Percentiles rank a stretch among this genome's conserved stretches.
phyloP scores from a whole-genome alignment of 768 basidiomycete species.

The Pseudohyphozyma bogoriensis region DNA sequence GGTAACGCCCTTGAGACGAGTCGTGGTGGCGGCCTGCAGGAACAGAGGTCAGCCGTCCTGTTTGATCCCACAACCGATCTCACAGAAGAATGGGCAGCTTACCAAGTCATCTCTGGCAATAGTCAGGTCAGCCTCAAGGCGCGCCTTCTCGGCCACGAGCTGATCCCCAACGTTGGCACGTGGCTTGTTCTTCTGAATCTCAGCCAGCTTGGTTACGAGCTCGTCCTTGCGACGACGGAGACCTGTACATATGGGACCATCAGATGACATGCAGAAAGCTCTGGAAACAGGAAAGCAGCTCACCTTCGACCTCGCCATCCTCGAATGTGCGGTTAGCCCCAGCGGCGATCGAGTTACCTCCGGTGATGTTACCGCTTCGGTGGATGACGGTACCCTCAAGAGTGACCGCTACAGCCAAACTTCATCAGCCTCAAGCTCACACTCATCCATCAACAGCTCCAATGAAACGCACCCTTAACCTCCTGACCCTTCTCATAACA shows the following conservation, averaged over 20 bases:
- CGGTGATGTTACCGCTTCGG: conserved; percentile 93
- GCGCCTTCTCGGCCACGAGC: conserved; percentile 61
- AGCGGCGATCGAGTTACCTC: conserved; percentile 50
- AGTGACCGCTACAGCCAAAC: conserved; percentile 58
- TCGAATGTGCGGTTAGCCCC: conserved; percentile 53
- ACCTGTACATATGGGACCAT: conserved; percentile 33
- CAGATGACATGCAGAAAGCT: not conserved
- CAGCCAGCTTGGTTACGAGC: conserved; percentile 62
- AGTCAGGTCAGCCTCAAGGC: conserved; percentile 65
- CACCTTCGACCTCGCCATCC: conserved; percentile 84
- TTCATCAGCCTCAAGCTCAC: not conserved
- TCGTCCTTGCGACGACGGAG: conserved; percentile 57
- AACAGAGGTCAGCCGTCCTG: not conserved
- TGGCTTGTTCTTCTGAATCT: conserved; percentile 73
- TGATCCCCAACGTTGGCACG: conserved; percentile 69
- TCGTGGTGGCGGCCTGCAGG: conserved; percentile 59
- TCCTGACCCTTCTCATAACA: conserved; percentile 92
- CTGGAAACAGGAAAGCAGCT: conserved; percentile 22
- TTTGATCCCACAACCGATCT: too few relatives aligned
- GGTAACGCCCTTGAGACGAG: conserved; percentile 64
- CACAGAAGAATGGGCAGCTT: conserved; percentile 31
- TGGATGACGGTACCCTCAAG: conserved; percentile 95
- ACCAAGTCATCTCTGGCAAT: conserved; percentile 77
- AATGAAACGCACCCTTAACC: conserved; percentile 67
- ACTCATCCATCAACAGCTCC: too few relatives aligned